These are phyloP conservation scores for Nemania bipapillata DNA, from an alignment of 2,329 filamentous ascomycete species.

Conservation along the genomic window DNA sequence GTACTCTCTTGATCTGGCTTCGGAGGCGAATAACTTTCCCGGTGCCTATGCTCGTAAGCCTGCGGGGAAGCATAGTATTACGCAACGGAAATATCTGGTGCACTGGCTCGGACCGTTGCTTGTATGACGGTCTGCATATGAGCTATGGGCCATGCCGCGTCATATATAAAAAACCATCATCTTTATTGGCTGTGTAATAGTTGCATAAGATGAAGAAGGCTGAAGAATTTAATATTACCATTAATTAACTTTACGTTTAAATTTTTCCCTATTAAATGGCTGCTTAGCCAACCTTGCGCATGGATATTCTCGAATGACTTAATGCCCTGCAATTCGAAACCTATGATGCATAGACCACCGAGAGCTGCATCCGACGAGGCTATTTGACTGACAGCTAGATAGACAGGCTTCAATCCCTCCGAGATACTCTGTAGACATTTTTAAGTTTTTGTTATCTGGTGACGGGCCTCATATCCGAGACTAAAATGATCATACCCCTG, in stretches of 20 bases:
- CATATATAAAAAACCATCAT: no score
- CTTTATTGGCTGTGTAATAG: no score
- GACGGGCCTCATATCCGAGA: background rate
- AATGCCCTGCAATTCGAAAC: background rate
- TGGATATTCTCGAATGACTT: background rate
- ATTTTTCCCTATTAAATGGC: no score
- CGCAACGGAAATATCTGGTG: conserved; percentile 27
- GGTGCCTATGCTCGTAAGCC: conserved; percentile 5
- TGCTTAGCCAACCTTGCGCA: background rate
- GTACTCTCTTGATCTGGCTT: conserved; percentile 24
- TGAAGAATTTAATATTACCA: no score
- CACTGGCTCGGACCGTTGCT: background rate
- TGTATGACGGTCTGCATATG: background rate
- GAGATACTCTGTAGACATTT: background rate
- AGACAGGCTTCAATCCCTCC: background rate
- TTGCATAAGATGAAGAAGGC: no score
- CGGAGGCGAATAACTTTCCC: conserved; percentile 25
- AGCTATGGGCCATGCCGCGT: background rate
- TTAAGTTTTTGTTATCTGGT: background rate
- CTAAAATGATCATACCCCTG: background rate
- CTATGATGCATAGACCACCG: background rate
- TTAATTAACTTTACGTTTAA: background rate
- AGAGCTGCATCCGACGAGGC: background rate
- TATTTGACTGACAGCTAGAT: no score
- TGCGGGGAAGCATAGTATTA: conserved; percentile 34